Evolutionary conservation across 176 grass and related monocot genomes (phyloP), one percentile per base, ranked within the genome.

Genomic region (Oropetium thomaeum): DNA sequence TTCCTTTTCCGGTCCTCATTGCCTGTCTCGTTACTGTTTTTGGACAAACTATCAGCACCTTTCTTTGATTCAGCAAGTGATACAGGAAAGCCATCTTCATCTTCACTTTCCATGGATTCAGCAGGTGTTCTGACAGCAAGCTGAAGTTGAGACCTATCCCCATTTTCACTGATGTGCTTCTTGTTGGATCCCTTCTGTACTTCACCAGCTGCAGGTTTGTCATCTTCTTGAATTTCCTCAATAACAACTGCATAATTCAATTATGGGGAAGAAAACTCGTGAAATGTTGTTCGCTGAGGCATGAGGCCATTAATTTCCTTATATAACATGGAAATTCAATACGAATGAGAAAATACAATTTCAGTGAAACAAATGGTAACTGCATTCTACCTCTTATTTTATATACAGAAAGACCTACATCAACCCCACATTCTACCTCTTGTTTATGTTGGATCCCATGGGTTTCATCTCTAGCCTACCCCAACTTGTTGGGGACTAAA

Each of bases 61-160:
- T 86, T 93, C 87, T 88, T 89, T 74, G 66, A 76, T 67, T 80
- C 71, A 19, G 79, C 73, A 70, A 78, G 30, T 29, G 67, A 84
- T 64, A 92, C 75, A 70, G 96, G 96, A 73, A 99, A 99, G 12
- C 96, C 96, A 80, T 99, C 89, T 78, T 99, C 96, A 66, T 99
- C 96, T 84, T 99, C 96, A 66, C 91, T 99, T 74, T 92, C 89
- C 52, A 84, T 10, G 4, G 62, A 62, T 73, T 71, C 84, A 81
- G 75, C 33, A 52, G 64, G 19, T 78, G 65, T 41, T 31, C 84
- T 81, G 25, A 85, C 84, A 84, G 67, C 80, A 65, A 84, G 88
- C 80, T 89, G 85, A 52, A 19, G 71, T 58, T 81, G 25, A 70
- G 84, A 83, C 27, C 64, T 59, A 31, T 89, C 84, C 74, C 81